Base-by-base conservation (phyloP, 768 basidiomycete genomes). In the Fomitopsis serialis region DNA sequence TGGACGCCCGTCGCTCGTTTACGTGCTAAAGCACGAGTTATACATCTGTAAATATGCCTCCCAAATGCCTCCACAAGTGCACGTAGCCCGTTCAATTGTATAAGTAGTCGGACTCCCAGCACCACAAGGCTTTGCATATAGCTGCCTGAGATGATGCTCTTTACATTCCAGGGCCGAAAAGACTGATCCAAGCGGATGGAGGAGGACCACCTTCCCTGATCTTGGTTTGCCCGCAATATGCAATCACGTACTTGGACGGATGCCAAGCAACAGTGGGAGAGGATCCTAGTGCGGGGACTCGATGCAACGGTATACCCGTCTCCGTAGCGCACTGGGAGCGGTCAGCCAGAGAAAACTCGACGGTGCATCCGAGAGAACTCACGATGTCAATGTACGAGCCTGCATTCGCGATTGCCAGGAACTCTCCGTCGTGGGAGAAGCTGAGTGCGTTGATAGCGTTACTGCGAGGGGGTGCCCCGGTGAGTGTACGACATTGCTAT, bases 341-440 rank as follows among this genome's bases (percentile, higher is more conserved):
- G 32, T 43, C 17, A 45, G 42, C 22, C 5, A 21, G 24, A 35
- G 11, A 32, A 6, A 36, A 36, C 25, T 12, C 4, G 47, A 15
- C 4, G 17, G 25, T 17, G n/a, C 11, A 3, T 24, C 12, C 50
- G 32, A 58, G 49, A 52, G 43, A 19, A 37, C 87, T 53, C 58
- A 89, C 88, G 42, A 91, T 87, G 56, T 91, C 89, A 49, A 91
- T 85, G 58, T 89, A 90, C 27, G 72, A 70, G 19, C 87, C 87
- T 9, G 78, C 75, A 56, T 75, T 87, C 9, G 89, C 85, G 47
- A 90, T 84, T 17, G 89, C 89, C 44, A 92, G 67, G 62, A 84
- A 92, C 72, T 92, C 89, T 32, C 89, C 89, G 59, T 92, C 89
- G 57, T 85, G 77, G 12, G 88, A 91, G 74, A 90, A 92, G 65